phyloP scores from a whole-genome alignment of 805 yeast genomes.

The Hanseniaspora nectarophila region DNA sequence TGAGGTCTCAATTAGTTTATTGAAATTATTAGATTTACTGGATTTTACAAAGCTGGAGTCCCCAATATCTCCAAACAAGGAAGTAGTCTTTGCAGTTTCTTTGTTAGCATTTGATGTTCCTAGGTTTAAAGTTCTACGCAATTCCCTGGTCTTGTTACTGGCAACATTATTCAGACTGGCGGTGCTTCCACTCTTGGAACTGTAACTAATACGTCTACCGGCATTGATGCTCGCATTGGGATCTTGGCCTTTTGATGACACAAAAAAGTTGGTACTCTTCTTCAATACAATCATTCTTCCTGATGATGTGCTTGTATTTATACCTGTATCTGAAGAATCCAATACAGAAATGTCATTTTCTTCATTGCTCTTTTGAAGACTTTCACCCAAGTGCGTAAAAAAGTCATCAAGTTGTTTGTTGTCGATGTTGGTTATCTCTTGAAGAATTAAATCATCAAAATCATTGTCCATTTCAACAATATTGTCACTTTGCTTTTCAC shows the following conservation, averaged over 20 bases:
- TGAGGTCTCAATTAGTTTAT: conserved; percentile 11
- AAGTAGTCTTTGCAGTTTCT: not conserved
- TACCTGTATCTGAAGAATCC: not conserved
- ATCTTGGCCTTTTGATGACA: not conserved
- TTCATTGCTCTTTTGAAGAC: not conserved
- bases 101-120: not conserved
- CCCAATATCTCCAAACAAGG: conserved; percentile 4
- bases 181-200: not conserved
- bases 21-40: conserved; percentile 1
- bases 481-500: not conserved
- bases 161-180: not conserved
- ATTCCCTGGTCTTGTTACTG: not conserved
- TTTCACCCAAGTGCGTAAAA: not conserved
- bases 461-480: not conserved
- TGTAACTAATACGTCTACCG: not conserved
- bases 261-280: conserved; percentile 6
- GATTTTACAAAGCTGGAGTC: conserved; percentile 7
- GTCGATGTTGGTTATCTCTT: not conserved
- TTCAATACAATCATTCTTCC: conserved; percentile 10
- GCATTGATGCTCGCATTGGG: not conserved
- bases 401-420: not conserved
- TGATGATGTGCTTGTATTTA: not conserved
- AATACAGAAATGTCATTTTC: not conserved
- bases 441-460: not conserved
- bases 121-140: conserved; percentile 5